Evolutionary conservation across 139 green algal genomes (phyloP).

Genomic region (Chlamydomonas schloesseri): DNA sequence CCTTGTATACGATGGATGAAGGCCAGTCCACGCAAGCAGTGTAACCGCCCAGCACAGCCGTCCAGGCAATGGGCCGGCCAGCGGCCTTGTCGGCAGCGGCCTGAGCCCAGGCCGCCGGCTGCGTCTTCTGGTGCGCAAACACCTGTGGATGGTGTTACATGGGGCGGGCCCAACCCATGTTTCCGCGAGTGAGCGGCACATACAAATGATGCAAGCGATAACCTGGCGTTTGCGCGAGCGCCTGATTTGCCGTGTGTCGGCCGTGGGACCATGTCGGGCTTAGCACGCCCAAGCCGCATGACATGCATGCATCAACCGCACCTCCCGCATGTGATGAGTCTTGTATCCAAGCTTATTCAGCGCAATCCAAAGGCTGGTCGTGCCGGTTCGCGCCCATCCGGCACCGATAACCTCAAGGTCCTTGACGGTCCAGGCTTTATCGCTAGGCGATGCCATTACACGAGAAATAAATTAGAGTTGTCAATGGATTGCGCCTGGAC

Average conservation of each 20-base stretch:
- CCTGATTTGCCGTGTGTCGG: no score
- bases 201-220: no score
- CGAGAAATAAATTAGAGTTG: no score
- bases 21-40: neutral
- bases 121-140: neutral
- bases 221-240: no score
- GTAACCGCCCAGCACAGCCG: neutral
- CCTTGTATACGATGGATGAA: neutral
- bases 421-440: neutral
- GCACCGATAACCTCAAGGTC: conserved; percentile 5
- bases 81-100: neutral
- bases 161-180: no score
- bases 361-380: neutral
- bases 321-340: neutral
- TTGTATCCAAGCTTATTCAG: neutral
- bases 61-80: neutral
- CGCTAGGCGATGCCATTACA: neutral
- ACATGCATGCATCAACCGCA: no score
- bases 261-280: no score
- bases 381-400: neutral
- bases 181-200: no score
- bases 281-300: no score
- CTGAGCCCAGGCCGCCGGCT: neutral
- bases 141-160: no score
- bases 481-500: no score